phyloP scores from a whole-genome alignment of 78 protist genomes.

The Monosiga brevicollis region DNA sequence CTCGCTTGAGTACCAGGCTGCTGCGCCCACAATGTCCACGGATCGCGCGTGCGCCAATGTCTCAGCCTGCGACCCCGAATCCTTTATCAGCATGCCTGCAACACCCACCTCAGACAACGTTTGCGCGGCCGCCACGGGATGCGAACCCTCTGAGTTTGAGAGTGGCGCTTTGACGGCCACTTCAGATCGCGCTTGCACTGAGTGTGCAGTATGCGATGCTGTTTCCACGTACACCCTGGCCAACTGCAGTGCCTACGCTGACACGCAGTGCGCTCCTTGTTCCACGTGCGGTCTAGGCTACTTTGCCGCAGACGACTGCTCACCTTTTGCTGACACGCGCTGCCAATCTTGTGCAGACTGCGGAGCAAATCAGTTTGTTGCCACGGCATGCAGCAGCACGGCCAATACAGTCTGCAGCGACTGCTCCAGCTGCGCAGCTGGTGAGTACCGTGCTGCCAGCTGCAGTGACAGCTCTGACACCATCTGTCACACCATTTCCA shows the following conservation, averaged over 20 bases:
- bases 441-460: not conserved
- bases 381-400: not conserved
- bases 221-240: not conserved
- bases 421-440: not conserved
- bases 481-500: not conserved
- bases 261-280: not conserved
- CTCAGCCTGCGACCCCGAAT: not conserved
- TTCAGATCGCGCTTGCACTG: not conserved
- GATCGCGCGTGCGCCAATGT: not conserved
- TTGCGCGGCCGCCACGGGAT: not conserved
- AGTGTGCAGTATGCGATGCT: not conserved
- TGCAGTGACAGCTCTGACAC: not conserved
- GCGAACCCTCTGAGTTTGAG: not conserved
- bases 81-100: not conserved
- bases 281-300: not conserved
- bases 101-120: not conserved
- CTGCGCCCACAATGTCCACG: not conserved
- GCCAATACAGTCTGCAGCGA: not conserved
- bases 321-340: not conserved
- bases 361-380: not conserved
- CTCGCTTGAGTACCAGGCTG: not conserved
- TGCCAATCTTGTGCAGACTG: not conserved
- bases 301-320: not conserved
- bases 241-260: not conserved
- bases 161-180: not conserved